phyloP scores from a whole-genome alignment of 257 asterid genomes.

The Penstemon newberryi region DNA sequence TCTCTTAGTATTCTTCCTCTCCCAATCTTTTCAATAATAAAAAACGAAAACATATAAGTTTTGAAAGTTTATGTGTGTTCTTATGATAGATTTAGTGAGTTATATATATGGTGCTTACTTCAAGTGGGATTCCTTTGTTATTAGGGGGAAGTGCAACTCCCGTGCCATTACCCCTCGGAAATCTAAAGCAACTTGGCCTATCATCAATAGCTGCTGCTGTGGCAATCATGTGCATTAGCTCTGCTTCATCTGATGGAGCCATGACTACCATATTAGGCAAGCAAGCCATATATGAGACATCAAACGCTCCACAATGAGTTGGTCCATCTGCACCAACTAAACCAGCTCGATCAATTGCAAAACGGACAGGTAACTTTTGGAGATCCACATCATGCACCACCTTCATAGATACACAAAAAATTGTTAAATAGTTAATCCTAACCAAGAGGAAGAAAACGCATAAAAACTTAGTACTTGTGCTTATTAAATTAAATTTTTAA shows the following conservation, averaged over 20 bases:
- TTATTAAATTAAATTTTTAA: too few species aligned
- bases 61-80: too few species aligned
- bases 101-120: conserved; percentile 38
- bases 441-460: too few species aligned
- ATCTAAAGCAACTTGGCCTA: conserved; percentile 74
- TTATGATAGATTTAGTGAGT: not conserved
- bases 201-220: conserved; percentile 80
- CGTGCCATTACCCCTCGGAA: conserved; percentile 73
- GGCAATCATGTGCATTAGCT: conserved; percentile 81
- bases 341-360: conserved; percentile 86
- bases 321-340: conserved; percentile 89
- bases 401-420: conserved; percentile 25
- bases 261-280: conserved; percentile 88
- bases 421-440: not conserved
- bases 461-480: too few species aligned
- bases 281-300: conserved; percentile 79
- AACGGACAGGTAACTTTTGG: conserved; percentile 78
- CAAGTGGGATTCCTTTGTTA: conserved; percentile 64
- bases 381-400: conserved; percentile 88
- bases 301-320: conserved; percentile 84
- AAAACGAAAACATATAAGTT: not conserved
- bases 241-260: conserved; percentile 88
- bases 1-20: conserved; percentile 64
- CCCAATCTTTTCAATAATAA: conserved; percentile 48
- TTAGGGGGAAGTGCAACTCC: conserved; percentile 56